Conservation (phyloP, 306 rosid species). For the Cucurbita argyrosperma region DNA sequence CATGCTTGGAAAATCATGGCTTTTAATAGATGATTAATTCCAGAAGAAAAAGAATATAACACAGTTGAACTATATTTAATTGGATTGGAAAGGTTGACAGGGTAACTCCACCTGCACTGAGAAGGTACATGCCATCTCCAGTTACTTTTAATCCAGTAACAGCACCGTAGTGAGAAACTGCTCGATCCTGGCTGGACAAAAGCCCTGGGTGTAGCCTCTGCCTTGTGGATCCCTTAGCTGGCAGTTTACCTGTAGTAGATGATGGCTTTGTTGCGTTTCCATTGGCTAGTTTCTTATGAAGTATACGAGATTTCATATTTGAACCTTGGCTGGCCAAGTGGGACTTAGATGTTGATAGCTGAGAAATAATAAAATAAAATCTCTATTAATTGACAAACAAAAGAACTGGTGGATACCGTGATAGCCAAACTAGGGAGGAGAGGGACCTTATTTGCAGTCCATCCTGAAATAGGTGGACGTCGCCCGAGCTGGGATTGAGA, state of each 20-base stretch:
- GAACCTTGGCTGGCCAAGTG: conserved; percentile 13
- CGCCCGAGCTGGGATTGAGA: conserved; percentile 83
- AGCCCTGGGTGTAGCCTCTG: conserved; percentile 89
- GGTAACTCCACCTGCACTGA: conserved; percentile 55
- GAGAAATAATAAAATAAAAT: conserved; percentile 3
- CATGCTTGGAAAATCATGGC: not conserved
- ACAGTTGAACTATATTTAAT: not conserved
- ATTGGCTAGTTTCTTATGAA: conserved; percentile 43
- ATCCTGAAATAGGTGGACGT: conserved; percentile 56
- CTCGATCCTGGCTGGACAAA: conserved; percentile 82
- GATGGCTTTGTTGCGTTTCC: conserved; percentile 51
- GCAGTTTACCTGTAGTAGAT: conserved; percentile 25
- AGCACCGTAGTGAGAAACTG: conserved; percentile 96
- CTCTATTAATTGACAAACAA: not conserved
- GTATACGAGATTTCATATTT: conserved; percentile 28
- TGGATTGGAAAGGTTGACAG: not conserved
- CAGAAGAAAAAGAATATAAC: not conserved
- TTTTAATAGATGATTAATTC: not conserved
- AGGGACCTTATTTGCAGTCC: conserved; percentile 37
- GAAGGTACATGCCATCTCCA: conserved; percentile 82
- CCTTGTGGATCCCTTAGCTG: conserved; percentile 50
- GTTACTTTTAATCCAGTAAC: conserved; percentile 79
- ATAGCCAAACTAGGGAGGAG: not conserved
- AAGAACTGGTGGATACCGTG: not conserved
- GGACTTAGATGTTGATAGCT: conserved; percentile 45